phyloP scores from a whole-genome alignment of 148 eudicot species.

The Vaccinium corymbosum region DNA sequence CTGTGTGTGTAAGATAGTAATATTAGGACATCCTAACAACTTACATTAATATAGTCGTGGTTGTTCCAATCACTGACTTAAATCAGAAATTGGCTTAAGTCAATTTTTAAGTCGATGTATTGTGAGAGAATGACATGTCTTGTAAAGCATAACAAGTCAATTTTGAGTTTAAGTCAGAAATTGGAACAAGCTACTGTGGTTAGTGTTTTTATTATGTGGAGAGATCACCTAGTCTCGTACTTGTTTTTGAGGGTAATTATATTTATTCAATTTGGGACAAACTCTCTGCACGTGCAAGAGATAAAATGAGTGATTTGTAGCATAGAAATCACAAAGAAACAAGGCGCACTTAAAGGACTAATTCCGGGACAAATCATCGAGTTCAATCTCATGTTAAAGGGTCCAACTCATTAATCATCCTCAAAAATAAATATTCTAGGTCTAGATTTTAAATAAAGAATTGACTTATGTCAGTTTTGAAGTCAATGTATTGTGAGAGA shows the following conservation, averaged over 20 bases:
- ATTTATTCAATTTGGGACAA: background rate
- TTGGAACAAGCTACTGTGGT: background rate
- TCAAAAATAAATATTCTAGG: background rate
- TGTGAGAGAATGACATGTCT: too few species aligned
- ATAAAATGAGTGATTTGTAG: background rate
- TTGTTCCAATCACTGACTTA: too few species aligned
- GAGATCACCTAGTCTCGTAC: background rate
- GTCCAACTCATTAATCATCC: background rate
- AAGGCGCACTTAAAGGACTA: background rate
- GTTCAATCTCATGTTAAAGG: background rate
- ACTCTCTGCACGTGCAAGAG: background rate
- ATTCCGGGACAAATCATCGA: background rate
- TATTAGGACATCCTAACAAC: too few species aligned
- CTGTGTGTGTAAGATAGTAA: background rate
- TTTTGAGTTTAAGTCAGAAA: too few species aligned
- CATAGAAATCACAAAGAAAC: background rate
- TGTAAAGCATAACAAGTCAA: too few species aligned
- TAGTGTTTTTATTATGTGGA: background rate
- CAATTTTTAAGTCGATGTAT: too few species aligned
- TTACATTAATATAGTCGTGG: too few species aligned
- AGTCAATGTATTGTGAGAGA: too few species aligned
- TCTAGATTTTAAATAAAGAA: background rate
- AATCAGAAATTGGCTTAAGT: too few species aligned
- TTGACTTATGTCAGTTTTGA: background rate
- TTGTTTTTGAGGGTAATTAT: background rate